Evolutionary conservation across 2,329 filamentous ascomycete genomes (phyloP).

Genomic region (Hansfordia pulvinata): DNA sequence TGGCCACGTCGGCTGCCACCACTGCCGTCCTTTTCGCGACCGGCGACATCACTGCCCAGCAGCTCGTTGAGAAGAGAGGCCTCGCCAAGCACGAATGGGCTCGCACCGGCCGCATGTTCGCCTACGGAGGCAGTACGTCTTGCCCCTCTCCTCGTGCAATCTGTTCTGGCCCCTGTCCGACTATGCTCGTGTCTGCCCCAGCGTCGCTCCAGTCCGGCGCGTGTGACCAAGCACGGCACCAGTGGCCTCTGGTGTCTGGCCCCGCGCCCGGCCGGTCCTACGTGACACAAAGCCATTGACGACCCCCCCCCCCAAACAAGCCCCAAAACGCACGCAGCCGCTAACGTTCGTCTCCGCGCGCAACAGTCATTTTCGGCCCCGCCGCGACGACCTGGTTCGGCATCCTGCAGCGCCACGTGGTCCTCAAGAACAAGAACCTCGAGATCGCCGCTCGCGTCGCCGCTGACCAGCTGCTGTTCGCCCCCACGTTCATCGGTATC

Average conservation of each 20-base stretch:
- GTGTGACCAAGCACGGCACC: too few relatives aligned
- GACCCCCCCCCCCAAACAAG: constrained; percentile 2
- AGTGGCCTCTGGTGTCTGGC: too few relatives aligned
- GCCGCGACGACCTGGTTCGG: constrained; percentile 78
- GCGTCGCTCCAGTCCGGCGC: not conserved
- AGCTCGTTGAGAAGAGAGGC: constrained; percentile 73
- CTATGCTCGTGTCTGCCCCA: not conserved
- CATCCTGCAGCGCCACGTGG: constrained; percentile 59
- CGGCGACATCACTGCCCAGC: constrained; percentile 83
- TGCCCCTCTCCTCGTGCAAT: constrained; percentile 1
- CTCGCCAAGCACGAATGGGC: constrained; percentile 59
- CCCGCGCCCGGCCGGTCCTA: too few relatives aligned
- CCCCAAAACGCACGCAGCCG: too few relatives aligned
- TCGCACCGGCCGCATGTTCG: constrained; percentile 64
- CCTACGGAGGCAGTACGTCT: constrained; percentile 61
- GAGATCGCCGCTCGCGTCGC: constrained; percentile 69
- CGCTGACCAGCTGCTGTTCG: constrained; percentile 71
- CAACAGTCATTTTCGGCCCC: constrained; percentile 66
- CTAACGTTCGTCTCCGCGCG: too few relatives aligned
- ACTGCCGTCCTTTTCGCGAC: constrained; percentile 87
- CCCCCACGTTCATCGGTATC: constrained; percentile 66
- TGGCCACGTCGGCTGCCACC: constrained; percentile 83
- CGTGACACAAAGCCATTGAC: too few relatives aligned
- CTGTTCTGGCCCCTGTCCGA: constrained; percentile 2
- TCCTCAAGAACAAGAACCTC: constrained; percentile 46